Evolutionary conservation across 169 alveolate species (phyloP).

Genomic region (Cryptosporidium ubiquitum): DNA sequence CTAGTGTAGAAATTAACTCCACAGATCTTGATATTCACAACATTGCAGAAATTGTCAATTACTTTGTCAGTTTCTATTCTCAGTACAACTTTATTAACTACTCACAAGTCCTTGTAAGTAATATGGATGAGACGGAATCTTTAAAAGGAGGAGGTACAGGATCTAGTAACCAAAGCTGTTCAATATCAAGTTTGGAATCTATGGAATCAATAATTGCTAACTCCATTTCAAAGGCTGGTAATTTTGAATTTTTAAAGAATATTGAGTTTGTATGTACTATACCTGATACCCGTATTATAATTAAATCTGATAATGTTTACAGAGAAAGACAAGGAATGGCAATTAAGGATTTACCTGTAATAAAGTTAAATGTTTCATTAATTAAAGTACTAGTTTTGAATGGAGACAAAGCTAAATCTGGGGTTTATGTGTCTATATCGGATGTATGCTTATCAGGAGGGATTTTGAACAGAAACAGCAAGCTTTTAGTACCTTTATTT

Average conservation of each 20-base stretch:
- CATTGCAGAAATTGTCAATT: constrained; percentile 29
- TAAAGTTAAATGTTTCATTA: neutral
- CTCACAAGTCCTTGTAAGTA: constrained; percentile 35
- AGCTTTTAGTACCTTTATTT: constrained; percentile 45
- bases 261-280: constrained; percentile 30
- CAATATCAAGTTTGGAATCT: neutral
- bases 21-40: constrained; percentile 63
- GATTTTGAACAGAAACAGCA: neutral
- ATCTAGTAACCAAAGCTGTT: neutral
- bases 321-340: constrained; percentile 51
- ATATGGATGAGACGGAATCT: neutral
- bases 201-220: neutral
- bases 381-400: neutral
- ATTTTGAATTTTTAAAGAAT: constrained; percentile 2
- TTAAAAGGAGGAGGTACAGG: neutral
- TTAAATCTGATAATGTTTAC: constrained; percentile 8
- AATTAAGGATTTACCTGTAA: constrained; percentile 19
- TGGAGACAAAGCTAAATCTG: neutral
- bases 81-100: constrained; percentile 47
- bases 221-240: neutral
- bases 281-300: constrained; percentile 3
- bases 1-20: constrained; percentile 23
- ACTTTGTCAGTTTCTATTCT: constrained; percentile 21
- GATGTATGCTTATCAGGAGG: constrained; percentile 69
- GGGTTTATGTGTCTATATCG: constrained; percentile 20